Evolutionary conservation across 2,329 filamentous ascomycete species (phyloP).

Genomic region (Xylaria polymorpha): DNA sequence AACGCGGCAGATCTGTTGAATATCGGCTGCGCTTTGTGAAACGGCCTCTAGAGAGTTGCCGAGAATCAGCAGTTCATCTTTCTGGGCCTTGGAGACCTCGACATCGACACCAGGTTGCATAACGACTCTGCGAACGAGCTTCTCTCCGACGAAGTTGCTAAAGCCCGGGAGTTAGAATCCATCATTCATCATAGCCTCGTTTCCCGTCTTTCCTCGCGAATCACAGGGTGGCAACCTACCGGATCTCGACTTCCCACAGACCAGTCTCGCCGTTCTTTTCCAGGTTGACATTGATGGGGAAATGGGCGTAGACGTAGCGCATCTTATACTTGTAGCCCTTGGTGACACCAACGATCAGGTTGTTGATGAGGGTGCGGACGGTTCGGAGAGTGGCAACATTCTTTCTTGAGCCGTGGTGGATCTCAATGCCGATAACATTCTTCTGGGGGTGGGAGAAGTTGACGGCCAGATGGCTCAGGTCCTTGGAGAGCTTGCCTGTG

Average conservation of each 20-base stretch:
- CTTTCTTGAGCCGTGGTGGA: conserved; percentile 99
- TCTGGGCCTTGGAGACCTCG: conserved; percentile 88
- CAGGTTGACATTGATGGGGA: conserved; percentile 99
- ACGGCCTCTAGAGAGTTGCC: conserved; percentile 98
- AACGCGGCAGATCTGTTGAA: conserved; percentile 99
- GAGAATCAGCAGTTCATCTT: conserved; percentile 94
- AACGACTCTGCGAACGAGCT: conserved; percentile 92
- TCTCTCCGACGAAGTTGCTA: conserved; percentile 99
- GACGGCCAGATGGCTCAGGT: conserved; percentile 95
- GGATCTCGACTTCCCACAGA: conserved; percentile 93
- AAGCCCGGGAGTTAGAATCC: conserved; percentile 49
- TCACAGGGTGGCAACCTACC: conserved; percentile 67
- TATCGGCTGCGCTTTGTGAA: conserved; percentile 97
- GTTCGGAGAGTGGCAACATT: conserved; percentile 97
- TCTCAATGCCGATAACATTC: conserved; percentile 92
- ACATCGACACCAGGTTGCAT: conserved; percentile 94
- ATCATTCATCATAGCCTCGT: conserved; percentile 18
- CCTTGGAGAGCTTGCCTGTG: conserved; percentile 92
- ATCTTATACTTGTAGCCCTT: conserved; percentile 99
- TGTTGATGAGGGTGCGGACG: conserved; percentile 98
- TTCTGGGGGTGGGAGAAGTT: conserved; percentile 91
- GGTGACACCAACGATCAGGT: conserved; percentile 97
- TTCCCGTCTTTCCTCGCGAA: conserved; percentile 23
- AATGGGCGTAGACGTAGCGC: conserved; percentile 99
- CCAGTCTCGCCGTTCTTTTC: conserved; percentile 95